Conservation (phyloP, 495 filamentous ascomycete genomes). For the Polyplosphaeria fusca region DNA sequence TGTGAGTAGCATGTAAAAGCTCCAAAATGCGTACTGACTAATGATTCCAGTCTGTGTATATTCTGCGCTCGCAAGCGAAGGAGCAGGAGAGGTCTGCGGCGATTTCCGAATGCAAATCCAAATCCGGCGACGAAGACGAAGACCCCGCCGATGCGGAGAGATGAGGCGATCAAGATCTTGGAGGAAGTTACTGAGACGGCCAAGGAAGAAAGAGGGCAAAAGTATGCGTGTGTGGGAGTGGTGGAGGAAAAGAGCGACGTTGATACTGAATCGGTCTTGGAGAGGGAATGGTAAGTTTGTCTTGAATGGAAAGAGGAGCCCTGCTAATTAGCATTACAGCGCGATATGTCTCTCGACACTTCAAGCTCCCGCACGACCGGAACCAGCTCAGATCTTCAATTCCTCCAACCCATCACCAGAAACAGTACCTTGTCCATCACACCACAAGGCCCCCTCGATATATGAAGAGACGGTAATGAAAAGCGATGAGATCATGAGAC, state of each 20-base stretch:
- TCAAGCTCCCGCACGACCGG: constrained; percentile 6
- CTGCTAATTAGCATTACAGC: not conserved
- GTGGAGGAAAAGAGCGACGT: not conserved
- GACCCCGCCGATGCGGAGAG: not conserved
- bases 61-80: too few relatives aligned
- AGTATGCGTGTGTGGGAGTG: not conserved
- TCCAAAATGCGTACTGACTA: too few relatives aligned
- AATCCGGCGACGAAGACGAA: not conserved
- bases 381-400: constrained; percentile 4
- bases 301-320: not conserved
- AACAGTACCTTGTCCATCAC: not conserved
- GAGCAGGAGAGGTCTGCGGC: too few relatives aligned
- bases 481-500: constrained; percentile 9
- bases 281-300: constrained; percentile 14
- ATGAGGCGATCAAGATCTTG: constrained; percentile 9
- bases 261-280: not conserved
- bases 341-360: constrained; percentile 24
- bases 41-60: too few relatives aligned
- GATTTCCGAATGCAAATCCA: not conserved
- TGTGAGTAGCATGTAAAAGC: too few relatives aligned
- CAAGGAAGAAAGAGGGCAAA: not conserved
- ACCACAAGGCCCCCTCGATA: not conserved
- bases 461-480: not conserved
- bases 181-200: constrained; percentile 7
- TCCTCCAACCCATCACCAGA: too few relatives aligned